These are phyloP conservation scores for Cymbopogon citratus DNA, from an alignment of 176 grass and related monocot species.

Conservation along the genomic window DNA sequence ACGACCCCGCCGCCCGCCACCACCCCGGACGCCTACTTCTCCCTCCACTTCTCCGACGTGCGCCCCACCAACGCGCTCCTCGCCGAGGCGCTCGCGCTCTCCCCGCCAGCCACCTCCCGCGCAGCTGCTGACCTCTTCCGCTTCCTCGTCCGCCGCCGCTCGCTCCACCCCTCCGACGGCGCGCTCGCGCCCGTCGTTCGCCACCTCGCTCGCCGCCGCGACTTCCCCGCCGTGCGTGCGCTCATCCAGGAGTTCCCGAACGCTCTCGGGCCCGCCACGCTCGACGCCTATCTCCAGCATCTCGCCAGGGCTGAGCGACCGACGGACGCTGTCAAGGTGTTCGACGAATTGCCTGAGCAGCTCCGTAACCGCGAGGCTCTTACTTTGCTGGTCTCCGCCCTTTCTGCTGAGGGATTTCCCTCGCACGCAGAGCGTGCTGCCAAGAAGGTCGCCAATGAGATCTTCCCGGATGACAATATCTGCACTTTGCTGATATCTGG, in stretches of 20 bases:
- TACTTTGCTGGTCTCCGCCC: constrained; percentile 51
- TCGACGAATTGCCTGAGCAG: constrained; percentile 45
- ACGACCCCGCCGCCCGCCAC: constrained; percentile 40
- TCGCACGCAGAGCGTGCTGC: constrained; percentile 64
- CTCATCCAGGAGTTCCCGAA: constrained; percentile 68
- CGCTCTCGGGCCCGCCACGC: constrained; percentile 45
- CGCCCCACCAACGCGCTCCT: constrained; percentile 66
- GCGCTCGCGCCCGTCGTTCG: constrained; percentile 59
- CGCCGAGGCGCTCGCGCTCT: constrained; percentile 59
- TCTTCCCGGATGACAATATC: constrained; percentile 81
- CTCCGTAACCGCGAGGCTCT: constrained; percentile 43
- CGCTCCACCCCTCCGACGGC: constrained; percentile 64
- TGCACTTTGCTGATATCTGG: constrained; percentile 70
- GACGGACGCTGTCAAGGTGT: constrained; percentile 60
- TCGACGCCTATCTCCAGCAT: constrained; percentile 48
- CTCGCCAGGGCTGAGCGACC: constrained; percentile 54
- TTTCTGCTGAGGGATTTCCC: constrained; percentile 50
- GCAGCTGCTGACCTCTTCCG: constrained; percentile 69
- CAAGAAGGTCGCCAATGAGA: constrained; percentile 58
- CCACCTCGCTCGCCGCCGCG: constrained; percentile 71
- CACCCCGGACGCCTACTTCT: constrained; percentile 61
- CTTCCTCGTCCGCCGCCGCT: constrained; percentile 63
- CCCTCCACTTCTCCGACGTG: constrained; percentile 91
- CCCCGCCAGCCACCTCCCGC: constrained; percentile 52
- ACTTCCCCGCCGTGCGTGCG: constrained; percentile 58